Conservation (phyloP, 257 asterid species). For the Gardenia jasminoides region DNA sequence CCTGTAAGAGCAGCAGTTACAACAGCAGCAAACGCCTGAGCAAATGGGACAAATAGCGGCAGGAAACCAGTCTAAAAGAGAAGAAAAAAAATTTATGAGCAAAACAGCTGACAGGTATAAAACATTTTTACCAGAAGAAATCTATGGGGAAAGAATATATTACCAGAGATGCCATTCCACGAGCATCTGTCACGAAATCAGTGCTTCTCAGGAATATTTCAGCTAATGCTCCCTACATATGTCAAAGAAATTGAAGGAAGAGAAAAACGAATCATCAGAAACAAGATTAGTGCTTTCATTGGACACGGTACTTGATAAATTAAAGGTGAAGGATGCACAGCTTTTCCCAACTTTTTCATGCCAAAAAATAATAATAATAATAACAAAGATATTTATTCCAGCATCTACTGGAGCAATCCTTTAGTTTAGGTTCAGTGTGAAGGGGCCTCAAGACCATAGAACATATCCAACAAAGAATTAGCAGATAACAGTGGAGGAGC, state of each 20-base stretch:
- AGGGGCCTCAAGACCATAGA: too few species aligned
- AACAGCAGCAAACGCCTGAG: constrained; percentile 96
- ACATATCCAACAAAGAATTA: background rate
- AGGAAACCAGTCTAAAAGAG: constrained; percentile 69
- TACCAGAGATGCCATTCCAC: constrained; percentile 91
- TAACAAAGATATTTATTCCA: background rate
- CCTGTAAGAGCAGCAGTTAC: constrained; percentile 90
- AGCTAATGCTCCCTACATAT: constrained; percentile 80
- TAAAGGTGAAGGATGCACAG: background rate
- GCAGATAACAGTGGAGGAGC: too few species aligned
- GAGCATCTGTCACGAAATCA: constrained; percentile 64
- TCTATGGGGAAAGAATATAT: background rate
- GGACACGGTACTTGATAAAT: background rate
- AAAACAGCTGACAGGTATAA: too few species aligned
- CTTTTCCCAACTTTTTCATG: background rate
- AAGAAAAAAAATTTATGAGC: background rate
- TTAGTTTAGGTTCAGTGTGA: background rate
- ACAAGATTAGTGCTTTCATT: background rate
- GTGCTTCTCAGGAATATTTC: constrained; percentile 68
- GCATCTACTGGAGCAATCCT: background rate
- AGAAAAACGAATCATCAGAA: background rate
- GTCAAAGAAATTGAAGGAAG: background rate
- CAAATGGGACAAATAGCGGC: constrained; percentile 95
- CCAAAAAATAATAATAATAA: background rate
- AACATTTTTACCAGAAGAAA: background rate